A percentile compares a stretch with the other conserved stretches of the same genome.
phyloP scores from a whole-genome alignment of 306 rosid species.

The Pyrus pyrifolia region DNA sequence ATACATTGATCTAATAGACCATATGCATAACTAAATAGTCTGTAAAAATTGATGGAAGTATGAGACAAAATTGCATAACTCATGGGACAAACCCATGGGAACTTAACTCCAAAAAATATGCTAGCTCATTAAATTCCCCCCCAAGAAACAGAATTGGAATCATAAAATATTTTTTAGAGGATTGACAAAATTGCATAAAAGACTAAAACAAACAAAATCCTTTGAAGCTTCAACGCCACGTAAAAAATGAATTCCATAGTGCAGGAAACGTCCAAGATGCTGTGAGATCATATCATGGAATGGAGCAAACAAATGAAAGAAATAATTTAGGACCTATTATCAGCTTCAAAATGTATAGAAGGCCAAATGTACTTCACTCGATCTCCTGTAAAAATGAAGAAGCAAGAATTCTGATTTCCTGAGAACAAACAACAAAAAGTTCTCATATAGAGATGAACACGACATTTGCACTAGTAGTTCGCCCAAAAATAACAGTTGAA shows the following conservation, averaged over 20 bases:
- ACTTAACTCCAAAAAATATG: neutral
- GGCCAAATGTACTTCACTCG: conserved; percentile 87
- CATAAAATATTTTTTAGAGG: neutral
- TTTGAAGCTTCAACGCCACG: neutral
- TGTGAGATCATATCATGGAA: neutral
- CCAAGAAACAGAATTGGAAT: neutral
- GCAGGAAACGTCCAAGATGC: neutral
- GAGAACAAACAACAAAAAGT: no score
- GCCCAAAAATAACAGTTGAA: no score
- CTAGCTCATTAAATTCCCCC: neutral
- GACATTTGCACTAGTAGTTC: neutral
- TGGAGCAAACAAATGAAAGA: conserved; percentile 4
- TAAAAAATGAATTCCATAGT: neutral
- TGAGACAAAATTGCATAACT: no score
- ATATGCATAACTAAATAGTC: neutral
- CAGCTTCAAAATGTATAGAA: conserved; percentile 41
- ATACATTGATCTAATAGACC: neutral
- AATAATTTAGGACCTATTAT: conserved; percentile 53
- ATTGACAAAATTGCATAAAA: neutral
- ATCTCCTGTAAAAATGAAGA: conserved; percentile 48
- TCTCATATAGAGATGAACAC: neutral
- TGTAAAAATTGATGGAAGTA: neutral
- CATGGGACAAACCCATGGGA: neutral
- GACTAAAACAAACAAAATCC: neutral
- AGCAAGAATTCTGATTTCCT: neutral